Conservation (phyloP, 2,329 filamentous ascomycete genomes). For the Calycina herbarum region DNA sequence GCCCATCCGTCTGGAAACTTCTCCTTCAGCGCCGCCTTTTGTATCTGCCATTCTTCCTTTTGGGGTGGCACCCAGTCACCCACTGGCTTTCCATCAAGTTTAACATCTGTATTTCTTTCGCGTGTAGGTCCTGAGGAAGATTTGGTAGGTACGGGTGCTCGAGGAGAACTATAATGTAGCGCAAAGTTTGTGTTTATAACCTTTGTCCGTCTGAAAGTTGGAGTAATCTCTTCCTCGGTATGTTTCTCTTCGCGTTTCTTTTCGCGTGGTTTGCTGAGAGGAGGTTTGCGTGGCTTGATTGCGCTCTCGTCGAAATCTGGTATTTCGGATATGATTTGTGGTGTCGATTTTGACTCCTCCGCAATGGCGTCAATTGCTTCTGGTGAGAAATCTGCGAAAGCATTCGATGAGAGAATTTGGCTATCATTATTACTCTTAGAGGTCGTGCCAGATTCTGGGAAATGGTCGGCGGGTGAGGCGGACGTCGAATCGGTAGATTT, state of each 20-base stretch:
- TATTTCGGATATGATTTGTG: neutral
- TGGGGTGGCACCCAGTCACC: conserved; percentile 28
- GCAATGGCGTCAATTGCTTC: conserved; percentile 40
- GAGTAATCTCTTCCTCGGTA: neutral
- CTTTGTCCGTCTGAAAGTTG: conserved; percentile 13
- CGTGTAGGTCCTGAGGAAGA: neutral
- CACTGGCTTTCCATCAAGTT: neutral
- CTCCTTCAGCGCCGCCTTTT: conserved; percentile 71
- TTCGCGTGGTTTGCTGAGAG: conserved; percentile 8
- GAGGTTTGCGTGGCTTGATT: neutral
- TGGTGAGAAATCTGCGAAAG: conserved; percentile 39
- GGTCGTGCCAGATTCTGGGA: neutral
- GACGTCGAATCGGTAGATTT: conserved; percentile 10
- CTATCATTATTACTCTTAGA: conserved; percentile 21
- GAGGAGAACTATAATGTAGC: conserved; percentile 18
- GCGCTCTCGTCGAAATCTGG: neutral
- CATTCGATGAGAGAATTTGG: conserved; percentile 13
- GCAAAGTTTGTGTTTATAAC: conserved; percentile 17
- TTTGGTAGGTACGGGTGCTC: neutral
- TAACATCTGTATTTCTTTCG: conserved; percentile 2
- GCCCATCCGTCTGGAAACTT: conserved; percentile 85
- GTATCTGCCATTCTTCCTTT: conserved; percentile 65
- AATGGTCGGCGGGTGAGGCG: neutral
- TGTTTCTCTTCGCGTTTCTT: conserved; percentile 4
- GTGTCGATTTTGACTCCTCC: conserved; percentile 21